Evolutionary conservation across 208 protist species (phyloP).

Genomic region (Leishmania gerbilli): DNA sequence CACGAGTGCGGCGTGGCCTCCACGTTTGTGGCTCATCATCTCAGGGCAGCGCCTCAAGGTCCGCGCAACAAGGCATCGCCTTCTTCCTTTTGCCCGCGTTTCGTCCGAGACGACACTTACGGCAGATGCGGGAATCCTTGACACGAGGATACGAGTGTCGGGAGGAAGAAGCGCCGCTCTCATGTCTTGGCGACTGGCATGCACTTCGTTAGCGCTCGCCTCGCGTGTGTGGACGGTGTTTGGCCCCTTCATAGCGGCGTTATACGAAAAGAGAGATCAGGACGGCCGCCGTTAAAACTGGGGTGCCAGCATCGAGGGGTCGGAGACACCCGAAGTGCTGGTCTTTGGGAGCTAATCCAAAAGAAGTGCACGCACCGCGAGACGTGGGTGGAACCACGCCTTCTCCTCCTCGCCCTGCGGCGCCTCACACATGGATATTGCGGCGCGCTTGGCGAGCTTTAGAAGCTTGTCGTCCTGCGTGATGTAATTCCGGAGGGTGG

Average conservation of each 20-base stretch:
- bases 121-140: neutral
- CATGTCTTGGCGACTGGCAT: neutral
- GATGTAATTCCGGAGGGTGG: slow-evolving; percentile 79
- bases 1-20: neutral
- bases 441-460: slow-evolving; percentile 62
- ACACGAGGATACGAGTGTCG: neutral
- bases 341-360: slow-evolving; percentile 41
- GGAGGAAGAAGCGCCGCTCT: neutral
- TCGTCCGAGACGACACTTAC: neutral
- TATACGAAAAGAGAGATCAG: slow-evolving; percentile 13
- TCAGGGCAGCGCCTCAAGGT: neutral
- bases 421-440: slow-evolving; percentile 69
- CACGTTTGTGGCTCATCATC: neutral
- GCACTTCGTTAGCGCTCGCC: neutral
- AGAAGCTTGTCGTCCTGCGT: slow-evolving; percentile 52
- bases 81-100: neutral
- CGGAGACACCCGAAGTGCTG: neutral
- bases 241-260: neutral
- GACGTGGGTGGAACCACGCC: slow-evolving; percentile 71
- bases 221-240: neutral
- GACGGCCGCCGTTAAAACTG: neutral
- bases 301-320: neutral
- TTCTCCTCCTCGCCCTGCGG: slow-evolving; percentile 14
- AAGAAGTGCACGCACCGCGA: slow-evolving; percentile 63
- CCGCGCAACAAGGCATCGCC: neutral